Conservation (phyloP, 306 rosid species). For the Rosa persica region DNA sequence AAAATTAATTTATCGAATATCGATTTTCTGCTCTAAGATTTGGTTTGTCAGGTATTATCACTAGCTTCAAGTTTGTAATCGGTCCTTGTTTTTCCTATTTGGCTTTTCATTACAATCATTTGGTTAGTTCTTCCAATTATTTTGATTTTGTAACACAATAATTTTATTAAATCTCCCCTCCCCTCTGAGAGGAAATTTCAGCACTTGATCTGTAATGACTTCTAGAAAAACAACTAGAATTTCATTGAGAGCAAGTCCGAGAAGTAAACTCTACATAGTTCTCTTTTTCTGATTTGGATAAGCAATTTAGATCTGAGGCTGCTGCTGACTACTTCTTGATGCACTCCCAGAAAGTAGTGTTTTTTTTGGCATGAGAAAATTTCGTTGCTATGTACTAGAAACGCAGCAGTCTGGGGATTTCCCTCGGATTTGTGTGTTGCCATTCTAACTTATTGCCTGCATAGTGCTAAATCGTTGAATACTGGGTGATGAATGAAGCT, state of each 20-base stretch:
- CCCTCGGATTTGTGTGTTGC: neutral
- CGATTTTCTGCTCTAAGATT: neutral
- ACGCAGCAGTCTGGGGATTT: neutral
- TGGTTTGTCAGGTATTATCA: neutral
- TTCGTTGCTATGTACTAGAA: neutral
- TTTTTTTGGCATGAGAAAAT: neutral
- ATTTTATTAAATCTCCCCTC: no score
- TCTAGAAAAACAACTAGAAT: neutral
- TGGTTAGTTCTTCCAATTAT: neutral
- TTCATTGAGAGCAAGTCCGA: neutral
- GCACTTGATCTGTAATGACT: neutral
- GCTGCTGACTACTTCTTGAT: neutral
- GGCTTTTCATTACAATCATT: neutral
- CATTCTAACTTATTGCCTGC: neutral
- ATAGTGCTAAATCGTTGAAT: neutral
- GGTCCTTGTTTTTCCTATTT: neutral
- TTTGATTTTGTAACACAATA: neutral
- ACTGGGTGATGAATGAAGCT: neutral
- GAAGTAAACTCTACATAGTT: neutral
- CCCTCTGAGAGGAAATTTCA: neutral
- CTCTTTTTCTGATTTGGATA: neutral
- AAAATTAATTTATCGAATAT: neutral
- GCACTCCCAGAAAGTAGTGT: neutral
- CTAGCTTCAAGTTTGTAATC: no score
- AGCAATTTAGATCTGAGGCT: neutral